Evolutionary conservation across 352 stramenopile species (phyloP).

Genomic region (Globisporangium rhizosaccharum): DNA sequence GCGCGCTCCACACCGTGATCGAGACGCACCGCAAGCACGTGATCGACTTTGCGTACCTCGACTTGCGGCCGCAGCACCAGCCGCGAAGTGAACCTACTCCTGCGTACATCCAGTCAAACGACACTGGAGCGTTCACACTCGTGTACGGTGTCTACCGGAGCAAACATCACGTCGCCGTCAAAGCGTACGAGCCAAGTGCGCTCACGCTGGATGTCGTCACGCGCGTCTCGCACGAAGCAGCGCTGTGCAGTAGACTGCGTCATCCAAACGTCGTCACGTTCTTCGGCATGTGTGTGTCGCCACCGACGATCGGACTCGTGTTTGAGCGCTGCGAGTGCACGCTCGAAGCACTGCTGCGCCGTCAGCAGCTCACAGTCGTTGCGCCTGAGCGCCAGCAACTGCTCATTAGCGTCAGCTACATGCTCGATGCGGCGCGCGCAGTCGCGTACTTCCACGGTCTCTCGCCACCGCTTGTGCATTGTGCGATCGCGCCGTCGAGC

Average conservation of each 20-base stretch:
- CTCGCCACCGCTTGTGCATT: conserved; percentile 63
- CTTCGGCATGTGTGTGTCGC: conserved; percentile 53
- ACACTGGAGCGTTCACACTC: conserved; percentile 15
- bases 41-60: conserved; percentile 38
- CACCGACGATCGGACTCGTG: conserved; percentile 53
- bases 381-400: conserved; percentile 28
- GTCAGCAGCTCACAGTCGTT: conserved; percentile 14
- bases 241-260: conserved; percentile 40
- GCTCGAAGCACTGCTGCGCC: conserved; percentile 34
- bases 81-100: conserved; percentile 19
- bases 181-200: conserved; percentile 31
- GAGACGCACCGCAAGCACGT: conserved; percentile 48
- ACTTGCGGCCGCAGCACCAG: conserved; percentile 14
- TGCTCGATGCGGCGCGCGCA: conserved; percentile 51
- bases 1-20: conserved; percentile 36
- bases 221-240: conserved; percentile 29
- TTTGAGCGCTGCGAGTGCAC: conserved; percentile 56
- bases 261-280: conserved; percentile 61
- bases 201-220: conserved; percentile 28
- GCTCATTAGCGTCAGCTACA: conserved; percentile 41
- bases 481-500: conserved; percentile 96
- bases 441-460: conserved; percentile 70
- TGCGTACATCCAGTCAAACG: conserved; percentile 22
- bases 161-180: conserved; percentile 31
- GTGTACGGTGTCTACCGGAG: conserved; percentile 15